phyloP scores from a whole-genome alignment of 768 basidiomycete genomes.

The Mycena galopus region DNA sequence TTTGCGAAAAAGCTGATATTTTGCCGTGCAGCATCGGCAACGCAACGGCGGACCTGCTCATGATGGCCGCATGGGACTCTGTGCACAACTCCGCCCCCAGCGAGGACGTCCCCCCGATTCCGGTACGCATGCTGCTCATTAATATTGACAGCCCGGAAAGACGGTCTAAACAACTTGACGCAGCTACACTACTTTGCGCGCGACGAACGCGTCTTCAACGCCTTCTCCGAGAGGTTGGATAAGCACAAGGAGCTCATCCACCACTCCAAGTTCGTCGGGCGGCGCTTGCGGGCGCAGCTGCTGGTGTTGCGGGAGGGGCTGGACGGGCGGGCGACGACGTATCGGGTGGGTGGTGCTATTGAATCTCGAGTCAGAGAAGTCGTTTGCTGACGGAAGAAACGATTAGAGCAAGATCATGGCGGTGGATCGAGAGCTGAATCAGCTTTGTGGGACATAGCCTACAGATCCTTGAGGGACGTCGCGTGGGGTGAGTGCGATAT shows the following conservation, averaged over 20 bases:
- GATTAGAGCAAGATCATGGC: neutral
- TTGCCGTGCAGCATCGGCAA: conserved; percentile 1
- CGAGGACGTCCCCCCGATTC: neutral
- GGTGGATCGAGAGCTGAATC: neutral
- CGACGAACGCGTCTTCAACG: conserved; percentile 10
- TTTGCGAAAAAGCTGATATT: neutral
- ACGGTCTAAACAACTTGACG: neutral
- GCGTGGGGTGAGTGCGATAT: too few relatives aligned
- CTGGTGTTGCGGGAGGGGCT: neutral
- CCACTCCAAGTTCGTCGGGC: neutral
- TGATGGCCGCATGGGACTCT: conserved; percentile 11
- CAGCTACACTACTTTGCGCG: conserved; percentile 15
- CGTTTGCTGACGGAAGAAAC: neutral
- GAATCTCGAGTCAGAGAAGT: neutral
- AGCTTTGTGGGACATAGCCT: neutral
- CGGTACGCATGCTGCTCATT: too few relatives aligned
- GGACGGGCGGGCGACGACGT: neutral
- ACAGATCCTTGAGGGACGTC: too few relatives aligned
- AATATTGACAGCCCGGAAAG: too few relatives aligned
- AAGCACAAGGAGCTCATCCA: neutral
- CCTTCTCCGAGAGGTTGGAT: neutral
- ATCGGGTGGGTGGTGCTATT: neutral
- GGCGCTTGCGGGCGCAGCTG: neutral
- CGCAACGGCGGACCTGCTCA: conserved; percentile 14
- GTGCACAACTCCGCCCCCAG: neutral